Percentiles rank a stretch among this genome's conserved stretches.
Conservation (phyloP, 1,284 basidiomycete genomes). For the Leccinum griseonigrum region DNA sequence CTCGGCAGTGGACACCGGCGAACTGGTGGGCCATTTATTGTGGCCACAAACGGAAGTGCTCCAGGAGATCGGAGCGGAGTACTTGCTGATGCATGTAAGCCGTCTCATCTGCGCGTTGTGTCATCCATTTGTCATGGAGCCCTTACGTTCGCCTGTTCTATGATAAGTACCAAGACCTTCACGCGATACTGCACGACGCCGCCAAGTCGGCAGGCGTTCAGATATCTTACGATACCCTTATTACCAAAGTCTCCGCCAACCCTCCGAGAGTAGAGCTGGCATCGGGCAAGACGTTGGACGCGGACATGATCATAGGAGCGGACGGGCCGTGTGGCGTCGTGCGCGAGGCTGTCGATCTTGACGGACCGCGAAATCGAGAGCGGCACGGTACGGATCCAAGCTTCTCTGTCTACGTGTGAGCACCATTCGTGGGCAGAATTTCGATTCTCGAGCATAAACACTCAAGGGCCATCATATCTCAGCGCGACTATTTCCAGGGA, state of each 20-base stretch:
- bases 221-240: slow-evolving; percentile 37
- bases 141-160: background rate
- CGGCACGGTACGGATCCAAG: slow-evolving; percentile 29
- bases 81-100: slow-evolving; percentile 43
- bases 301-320: slow-evolving; percentile 38
- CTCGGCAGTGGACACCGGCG: slow-evolving; percentile 40
- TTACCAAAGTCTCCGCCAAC: slow-evolving; percentile 30
- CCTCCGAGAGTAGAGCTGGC: slow-evolving; percentile 30
- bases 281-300: slow-evolving; percentile 29
- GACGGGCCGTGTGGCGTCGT: slow-evolving; percentile 33
- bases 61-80: slow-evolving; percentile 47
- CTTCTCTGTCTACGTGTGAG: slow-evolving; percentile 22
- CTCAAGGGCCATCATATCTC: slow-evolving; percentile 7
- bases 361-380: slow-evolving; percentile 14
- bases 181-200: slow-evolving; percentile 38
- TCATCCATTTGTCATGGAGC: slow-evolving; percentile 6
- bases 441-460: background rate
- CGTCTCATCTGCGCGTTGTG: background rate
- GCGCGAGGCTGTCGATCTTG: slow-evolving; percentile 10
- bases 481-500: slow-evolving; percentile 37
- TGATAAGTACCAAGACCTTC: slow-evolving; percentile 43
- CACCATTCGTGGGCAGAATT: background rate
- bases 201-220: slow-evolving; percentile 38
- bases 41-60: slow-evolving; percentile 48
- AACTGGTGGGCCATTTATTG: slow-evolving; percentile 40